phyloP scores from a whole-genome alignment of 805 yeast species.

The Kurtzmaniella fragi region DNA sequence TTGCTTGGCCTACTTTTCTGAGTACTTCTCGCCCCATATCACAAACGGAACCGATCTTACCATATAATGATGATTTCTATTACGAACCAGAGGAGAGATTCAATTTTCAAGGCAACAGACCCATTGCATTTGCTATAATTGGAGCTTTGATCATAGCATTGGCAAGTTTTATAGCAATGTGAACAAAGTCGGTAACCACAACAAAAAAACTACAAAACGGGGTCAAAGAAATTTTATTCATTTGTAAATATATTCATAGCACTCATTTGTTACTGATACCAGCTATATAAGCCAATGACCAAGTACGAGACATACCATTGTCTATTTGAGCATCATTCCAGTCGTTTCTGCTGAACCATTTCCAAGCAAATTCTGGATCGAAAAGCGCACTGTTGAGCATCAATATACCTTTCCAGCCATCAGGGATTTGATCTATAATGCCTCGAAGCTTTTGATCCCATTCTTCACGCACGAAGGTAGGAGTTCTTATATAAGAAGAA shows the following conservation, averaged over 20 bases:
- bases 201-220: too few species aligned
- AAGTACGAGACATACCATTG: constrained; percentile 80
- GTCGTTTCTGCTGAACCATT: constrained; percentile 40
- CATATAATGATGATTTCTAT: constrained; percentile 9
- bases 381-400: constrained; percentile 69
- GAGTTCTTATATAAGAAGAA: constrained; percentile 54
- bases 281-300: constrained; percentile 78
- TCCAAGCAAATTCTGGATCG: constrained; percentile 51
- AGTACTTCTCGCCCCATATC: too few species aligned
- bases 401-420: constrained; percentile 72
- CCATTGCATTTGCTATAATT: background rate
- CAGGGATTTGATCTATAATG: constrained; percentile 45
- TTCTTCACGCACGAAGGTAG: constrained; percentile 55
- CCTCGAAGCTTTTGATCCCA: constrained; percentile 49
- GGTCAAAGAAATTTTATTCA: too few species aligned
- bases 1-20: too few species aligned
- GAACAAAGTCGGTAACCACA: too few species aligned
- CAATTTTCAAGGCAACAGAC: constrained; percentile 13
- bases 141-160: background rate
- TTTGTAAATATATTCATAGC: too few species aligned
- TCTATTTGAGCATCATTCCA: constrained; percentile 63
- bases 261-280: constrained; percentile 32
- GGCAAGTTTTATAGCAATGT: background rate
- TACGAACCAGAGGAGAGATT: constrained; percentile 27
- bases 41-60: constrained; percentile 4